Percentiles rank a stretch among this genome's conserved stretches.
phyloP scores from a whole-genome alignment of 1,139 yeast genomes.

The Hansenula sp. region DNA sequence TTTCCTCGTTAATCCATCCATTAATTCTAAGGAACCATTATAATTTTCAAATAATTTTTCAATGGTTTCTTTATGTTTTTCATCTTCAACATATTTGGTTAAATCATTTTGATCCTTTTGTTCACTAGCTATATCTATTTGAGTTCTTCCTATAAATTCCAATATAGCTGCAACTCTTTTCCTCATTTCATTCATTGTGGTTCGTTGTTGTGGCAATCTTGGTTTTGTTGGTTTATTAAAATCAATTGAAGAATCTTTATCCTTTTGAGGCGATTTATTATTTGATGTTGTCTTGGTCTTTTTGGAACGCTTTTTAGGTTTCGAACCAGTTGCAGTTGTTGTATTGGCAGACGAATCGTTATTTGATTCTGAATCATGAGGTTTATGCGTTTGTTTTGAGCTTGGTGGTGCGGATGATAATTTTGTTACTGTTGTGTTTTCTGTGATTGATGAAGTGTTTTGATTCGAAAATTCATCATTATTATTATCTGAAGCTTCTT shows the following conservation, averaged over 20 bases:
- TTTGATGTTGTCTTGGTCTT: slow-evolving; percentile 10
- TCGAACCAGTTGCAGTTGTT: neutral
- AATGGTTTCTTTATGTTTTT: slow-evolving; percentile 27
- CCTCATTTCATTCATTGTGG: slow-evolving; percentile 76
- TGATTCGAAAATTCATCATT: slow-evolving; percentile 1
- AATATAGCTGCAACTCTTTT: slow-evolving; percentile 85
- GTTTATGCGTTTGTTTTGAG: neutral
- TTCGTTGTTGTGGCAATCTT: slow-evolving; percentile 70
- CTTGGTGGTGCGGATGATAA: slow-evolving; percentile 1
- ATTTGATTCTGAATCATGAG: slow-evolving; percentile 15
- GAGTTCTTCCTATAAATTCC: slow-evolving; percentile 86
- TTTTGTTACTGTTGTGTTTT: slow-evolving; percentile 3
- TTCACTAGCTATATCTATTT: slow-evolving; percentile 73
- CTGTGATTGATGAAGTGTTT: neutral
- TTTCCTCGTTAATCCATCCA: slow-evolving; percentile 69
- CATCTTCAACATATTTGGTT: slow-evolving; percentile 40
- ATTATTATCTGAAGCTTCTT: slow-evolving; percentile 11
- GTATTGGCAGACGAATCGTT: slow-evolving; percentile 6
- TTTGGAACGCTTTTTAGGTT: slow-evolving; percentile 14
- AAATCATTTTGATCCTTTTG: slow-evolving; percentile 51
- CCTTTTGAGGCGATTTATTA: slow-evolving; percentile 19
- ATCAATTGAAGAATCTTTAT: slow-evolving; percentile 27
- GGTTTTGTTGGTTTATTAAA: slow-evolving; percentile 76
- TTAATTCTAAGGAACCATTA: slow-evolving; percentile 54
- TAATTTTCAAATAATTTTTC: slow-evolving; percentile 42